phyloP scores from a whole-genome alignment of 176 grass and related monocot species.

The sorghum (Sorghum bicolor) region DNA sequence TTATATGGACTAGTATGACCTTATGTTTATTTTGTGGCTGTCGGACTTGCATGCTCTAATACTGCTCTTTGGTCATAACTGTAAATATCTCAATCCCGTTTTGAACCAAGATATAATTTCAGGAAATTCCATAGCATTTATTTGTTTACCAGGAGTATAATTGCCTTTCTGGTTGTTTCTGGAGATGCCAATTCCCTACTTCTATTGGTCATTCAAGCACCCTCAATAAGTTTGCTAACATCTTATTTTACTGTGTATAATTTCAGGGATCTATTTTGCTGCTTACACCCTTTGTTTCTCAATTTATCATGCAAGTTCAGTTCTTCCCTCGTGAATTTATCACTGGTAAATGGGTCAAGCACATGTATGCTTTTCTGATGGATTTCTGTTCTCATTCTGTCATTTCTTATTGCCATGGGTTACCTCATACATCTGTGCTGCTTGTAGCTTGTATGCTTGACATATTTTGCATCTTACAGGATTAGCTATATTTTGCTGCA shows the following conservation, averaged over 20 bases:
- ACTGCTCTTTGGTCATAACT: slow-evolving; percentile 15
- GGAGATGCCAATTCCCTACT: not conserved
- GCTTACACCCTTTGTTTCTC: slow-evolving; percentile 67
- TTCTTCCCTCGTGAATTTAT: slow-evolving; percentile 82
- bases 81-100: slow-evolving; percentile 15
- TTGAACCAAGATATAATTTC: slow-evolving; percentile 9
- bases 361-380: slow-evolving; percentile 5
- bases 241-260: slow-evolving; percentile 18
- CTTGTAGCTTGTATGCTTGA: not conserved
- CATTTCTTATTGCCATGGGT: slow-evolving; percentile 20
- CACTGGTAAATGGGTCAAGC: slow-evolving; percentile 56
- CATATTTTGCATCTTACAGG: slow-evolving; percentile 52
- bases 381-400: not conserved
- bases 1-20: slow-evolving; percentile 83
- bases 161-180: slow-evolving; percentile 38
- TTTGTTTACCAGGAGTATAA: slow-evolving; percentile 8
- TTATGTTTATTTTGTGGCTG: slow-evolving; percentile 32
- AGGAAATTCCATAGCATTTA: not conserved
- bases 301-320: slow-evolving; percentile 66
- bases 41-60: slow-evolving; percentile 23
- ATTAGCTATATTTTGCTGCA: slow-evolving; percentile 89
- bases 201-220: not conserved
- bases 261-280: slow-evolving; percentile 83
- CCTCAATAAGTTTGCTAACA: slow-evolving; percentile 10
- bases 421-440: not conserved